These are phyloP conservation scores for Ajuga chamaepitys DNA, from an alignment of 257 asterid species.

Conservation along the genomic window DNA sequence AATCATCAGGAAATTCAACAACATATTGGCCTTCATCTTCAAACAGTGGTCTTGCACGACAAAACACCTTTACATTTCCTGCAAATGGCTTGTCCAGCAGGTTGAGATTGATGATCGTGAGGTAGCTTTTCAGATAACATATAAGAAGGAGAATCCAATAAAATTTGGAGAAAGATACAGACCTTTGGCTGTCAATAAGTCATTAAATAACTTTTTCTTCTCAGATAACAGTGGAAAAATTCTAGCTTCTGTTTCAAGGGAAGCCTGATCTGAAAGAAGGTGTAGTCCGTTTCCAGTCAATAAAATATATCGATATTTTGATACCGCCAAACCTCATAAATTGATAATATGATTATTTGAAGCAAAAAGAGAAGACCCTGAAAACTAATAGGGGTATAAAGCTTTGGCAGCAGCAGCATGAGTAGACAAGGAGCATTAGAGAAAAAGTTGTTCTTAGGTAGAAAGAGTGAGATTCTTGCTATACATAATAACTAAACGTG, in stretches of 20 bases:
- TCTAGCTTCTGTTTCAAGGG: conserved; percentile 91
- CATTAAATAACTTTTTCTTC: conserved; percentile 84
- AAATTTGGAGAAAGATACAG: conserved; percentile 15
- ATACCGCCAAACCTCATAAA: conserved; percentile 15
- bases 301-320: conserved; percentile 3
- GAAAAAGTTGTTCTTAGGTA: conserved; percentile 6
- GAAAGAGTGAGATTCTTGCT: conserved; percentile 12
- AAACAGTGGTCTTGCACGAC: conserved; percentile 92
- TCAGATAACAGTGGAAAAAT: conserved; percentile 76
- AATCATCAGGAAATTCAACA: conserved; percentile 88
- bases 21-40: conserved; percentile 85
- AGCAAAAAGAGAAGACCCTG: not conserved
- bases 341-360: not conserved
- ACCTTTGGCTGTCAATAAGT: conserved; percentile 92
- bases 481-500: conserved; percentile 5
- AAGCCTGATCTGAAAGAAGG: conserved; percentile 76
- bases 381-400: conserved; percentile 1
- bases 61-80: conserved; percentile 90
- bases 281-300: conserved; percentile 16
- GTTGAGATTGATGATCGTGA: conserved; percentile 9
- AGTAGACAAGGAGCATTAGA: conserved; percentile 9
- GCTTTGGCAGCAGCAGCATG: conserved; percentile 9
- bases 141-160: conserved; percentile 14
- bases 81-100: conserved; percentile 31
- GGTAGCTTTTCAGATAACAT: conserved; percentile 10